Conservation (phyloP, 306 rosid genomes). For the Cyclanthera cordifolia region DNA sequence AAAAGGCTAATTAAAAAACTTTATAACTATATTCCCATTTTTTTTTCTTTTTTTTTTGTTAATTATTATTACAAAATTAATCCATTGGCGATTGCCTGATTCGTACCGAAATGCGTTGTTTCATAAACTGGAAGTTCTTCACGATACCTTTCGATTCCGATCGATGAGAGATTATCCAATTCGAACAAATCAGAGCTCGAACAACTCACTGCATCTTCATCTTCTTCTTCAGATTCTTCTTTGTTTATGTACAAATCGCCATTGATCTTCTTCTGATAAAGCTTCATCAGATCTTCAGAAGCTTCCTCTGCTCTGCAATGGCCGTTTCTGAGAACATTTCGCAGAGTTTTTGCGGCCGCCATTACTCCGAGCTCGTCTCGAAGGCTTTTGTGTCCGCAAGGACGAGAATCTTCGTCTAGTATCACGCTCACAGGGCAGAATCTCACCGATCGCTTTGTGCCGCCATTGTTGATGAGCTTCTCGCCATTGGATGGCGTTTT, state of each 20-base stretch:
- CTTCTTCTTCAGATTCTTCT: conserved; percentile 30
- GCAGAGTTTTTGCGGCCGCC: conserved; percentile 16
- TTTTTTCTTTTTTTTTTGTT: not conserved
- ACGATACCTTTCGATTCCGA: conserved; percentile 80
- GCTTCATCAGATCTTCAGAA: not conserved
- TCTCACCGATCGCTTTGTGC: conserved; percentile 64
- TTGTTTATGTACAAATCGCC: conserved; percentile 10
- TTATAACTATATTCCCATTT: not conserved
- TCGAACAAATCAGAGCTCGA: conserved; percentile 94
- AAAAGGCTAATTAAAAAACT: conserved; percentile 4
- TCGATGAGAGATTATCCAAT: conserved; percentile 67
- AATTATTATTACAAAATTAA: conserved; percentile 50
- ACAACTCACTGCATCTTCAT: conserved; percentile 63
- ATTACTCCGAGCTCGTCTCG: conserved; percentile 13
- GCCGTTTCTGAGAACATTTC: conserved; percentile 39
- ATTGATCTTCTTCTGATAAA: conserved; percentile 5
- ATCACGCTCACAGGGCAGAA: conserved; percentile 78
- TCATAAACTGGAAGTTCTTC: conserved; percentile 91
- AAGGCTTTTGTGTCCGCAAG: conserved; percentile 61
- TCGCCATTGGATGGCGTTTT: conserved; percentile 65
- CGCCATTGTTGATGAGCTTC: conserved; percentile 18
- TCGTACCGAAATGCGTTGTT: conserved; percentile 68
- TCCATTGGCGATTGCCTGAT: conserved; percentile 69
- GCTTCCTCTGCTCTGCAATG: conserved; percentile 9
- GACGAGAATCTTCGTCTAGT: conserved; percentile 73